Conservation (phyloP, 1,284 basidiomycete species). For the Hymenochaete sp. region DNA sequence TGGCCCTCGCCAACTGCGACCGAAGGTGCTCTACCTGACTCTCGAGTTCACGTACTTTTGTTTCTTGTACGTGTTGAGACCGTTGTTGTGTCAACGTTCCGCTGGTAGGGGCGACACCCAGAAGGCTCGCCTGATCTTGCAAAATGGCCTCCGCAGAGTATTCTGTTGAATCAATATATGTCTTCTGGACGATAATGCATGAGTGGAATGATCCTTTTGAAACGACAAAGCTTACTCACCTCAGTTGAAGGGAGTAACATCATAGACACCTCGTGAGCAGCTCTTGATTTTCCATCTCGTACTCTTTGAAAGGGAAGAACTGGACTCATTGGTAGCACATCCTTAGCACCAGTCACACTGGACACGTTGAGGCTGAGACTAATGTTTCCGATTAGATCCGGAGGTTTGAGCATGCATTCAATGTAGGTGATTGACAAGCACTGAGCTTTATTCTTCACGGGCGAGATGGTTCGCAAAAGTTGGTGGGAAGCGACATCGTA, state of each 20-base stretch:
- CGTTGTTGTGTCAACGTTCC: background rate
- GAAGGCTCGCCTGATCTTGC: slow-evolving; percentile 55
- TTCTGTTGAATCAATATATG: slow-evolving; percentile 12
- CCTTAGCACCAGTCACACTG: slow-evolving; percentile 39
- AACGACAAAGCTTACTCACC: slow-evolving; percentile 26
- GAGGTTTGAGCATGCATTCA: slow-evolving; percentile 69
- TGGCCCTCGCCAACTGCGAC: slow-evolving; percentile 69
- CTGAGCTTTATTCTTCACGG: slow-evolving; percentile 41
- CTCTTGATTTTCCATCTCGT: slow-evolving; percentile 54
- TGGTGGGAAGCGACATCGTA: slow-evolving; percentile 90
- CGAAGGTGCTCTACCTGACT: slow-evolving; percentile 56
- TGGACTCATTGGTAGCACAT: slow-evolving; percentile 56
- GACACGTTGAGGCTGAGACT: slow-evolving; percentile 43
- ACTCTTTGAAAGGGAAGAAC: slow-evolving; percentile 65
- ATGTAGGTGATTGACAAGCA: slow-evolving; percentile 69
- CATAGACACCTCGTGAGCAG: slow-evolving; percentile 57
- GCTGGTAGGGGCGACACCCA: background rate
- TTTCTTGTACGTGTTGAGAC: slow-evolving; percentile 36
- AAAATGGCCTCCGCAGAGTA: slow-evolving; percentile 49
- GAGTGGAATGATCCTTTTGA: slow-evolving; percentile 18
- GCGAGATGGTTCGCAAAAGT: slow-evolving; percentile 68
- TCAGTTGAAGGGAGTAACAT: slow-evolving; percentile 41
- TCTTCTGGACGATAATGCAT: slow-evolving; percentile 10
- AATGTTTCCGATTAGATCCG: slow-evolving; percentile 74
- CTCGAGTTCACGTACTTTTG: slow-evolving; percentile 61